A percentile compares a stretch with the other conserved stretches of the same genome.
Evolutionary conservation across 2,329 filamentous ascomycete species (phyloP).

Genomic region (Malbranchea cinnamomea): DNA sequence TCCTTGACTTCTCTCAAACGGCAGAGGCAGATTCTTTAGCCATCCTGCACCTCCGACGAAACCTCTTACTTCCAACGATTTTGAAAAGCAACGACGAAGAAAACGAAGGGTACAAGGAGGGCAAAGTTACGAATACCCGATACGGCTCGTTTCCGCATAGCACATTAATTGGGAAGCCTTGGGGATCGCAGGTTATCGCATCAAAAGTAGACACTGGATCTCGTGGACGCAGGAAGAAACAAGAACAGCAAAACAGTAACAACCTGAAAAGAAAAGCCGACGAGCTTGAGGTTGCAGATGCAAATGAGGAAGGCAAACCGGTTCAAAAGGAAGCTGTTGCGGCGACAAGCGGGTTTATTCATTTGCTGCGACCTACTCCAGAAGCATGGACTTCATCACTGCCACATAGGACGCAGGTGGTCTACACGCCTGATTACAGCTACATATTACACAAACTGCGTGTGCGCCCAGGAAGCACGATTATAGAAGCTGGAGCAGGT

Average conservation of each 20-base stretch:
- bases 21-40: constrained; percentile 55
- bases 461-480: constrained; percentile 29
- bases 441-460: constrained; percentile 36
- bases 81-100: constrained; percentile 47
- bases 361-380: constrained; percentile 34
- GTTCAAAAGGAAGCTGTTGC: constrained; percentile 20
- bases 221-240: constrained; percentile 51
- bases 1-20: constrained; percentile 53
- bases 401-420: constrained; percentile 37
- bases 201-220: constrained; percentile 85
- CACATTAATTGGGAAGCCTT: constrained; percentile 61
- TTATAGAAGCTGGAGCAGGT: constrained; percentile 38
- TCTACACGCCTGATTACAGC: constrained; percentile 39
- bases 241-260: constrained; percentile 14
- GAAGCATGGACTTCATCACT: constrained; percentile 37
- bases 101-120: constrained; percentile 58
- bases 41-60: constrained; percentile 76
- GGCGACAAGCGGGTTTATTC: constrained; percentile 33
- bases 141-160: constrained; percentile 83
- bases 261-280: constrained; percentile 13
- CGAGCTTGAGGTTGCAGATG: constrained; percentile 23
- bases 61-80: constrained; percentile 64
- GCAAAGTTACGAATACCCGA: constrained; percentile 73
- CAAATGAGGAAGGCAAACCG: constrained; percentile 14
- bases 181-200: constrained; percentile 84